Conservation (phyloP, 495 filamentous ascomycete species). For the Cercophora scortea region DNA sequence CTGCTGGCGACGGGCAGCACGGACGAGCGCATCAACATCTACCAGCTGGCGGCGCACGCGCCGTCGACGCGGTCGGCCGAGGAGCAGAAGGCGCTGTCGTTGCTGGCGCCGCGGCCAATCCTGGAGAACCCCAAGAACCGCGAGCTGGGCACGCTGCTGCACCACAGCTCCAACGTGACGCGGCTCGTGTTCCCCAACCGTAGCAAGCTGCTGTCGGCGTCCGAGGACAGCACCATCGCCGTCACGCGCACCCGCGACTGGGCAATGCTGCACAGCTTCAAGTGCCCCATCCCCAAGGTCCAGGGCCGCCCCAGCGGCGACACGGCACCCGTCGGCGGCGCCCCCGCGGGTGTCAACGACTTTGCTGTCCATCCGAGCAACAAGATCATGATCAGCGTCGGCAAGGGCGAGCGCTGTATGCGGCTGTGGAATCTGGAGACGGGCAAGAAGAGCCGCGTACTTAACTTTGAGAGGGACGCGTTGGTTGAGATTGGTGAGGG, state of each 20-base stretch:
- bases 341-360: constrained; percentile 87
- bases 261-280: constrained; percentile 81
- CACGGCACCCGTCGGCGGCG: constrained; percentile 73
- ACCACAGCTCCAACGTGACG: constrained; percentile 76
- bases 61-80: constrained; percentile 37
- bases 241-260: constrained; percentile 84
- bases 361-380: constrained; percentile 93
- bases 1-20: constrained; percentile 83
- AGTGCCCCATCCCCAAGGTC: constrained; percentile 77
- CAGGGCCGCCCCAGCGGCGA: constrained; percentile 82
- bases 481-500: constrained; percentile 66
- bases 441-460: constrained; percentile 85
- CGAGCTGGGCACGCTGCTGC: constrained; percentile 76
- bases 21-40: constrained; percentile 92
- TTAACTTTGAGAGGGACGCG: constrained; percentile 68
- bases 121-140: constrained; percentile 79
- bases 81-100: constrained; percentile 44
- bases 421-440: constrained; percentile 95
- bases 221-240: constrained; percentile 82
- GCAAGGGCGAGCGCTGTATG: constrained; percentile 83
- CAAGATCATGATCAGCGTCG: constrained; percentile 90
- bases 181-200: constrained; percentile 75
- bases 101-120: constrained; percentile 58
- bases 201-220: constrained; percentile 74
- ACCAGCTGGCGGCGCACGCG: constrained; percentile 71